Percentiles rank a stretch among this genome's conserved stretches.
phyloP scores from a whole-genome alignment of 1,139 yeast species.

The Protomyces arabidopsidicola region DNA sequence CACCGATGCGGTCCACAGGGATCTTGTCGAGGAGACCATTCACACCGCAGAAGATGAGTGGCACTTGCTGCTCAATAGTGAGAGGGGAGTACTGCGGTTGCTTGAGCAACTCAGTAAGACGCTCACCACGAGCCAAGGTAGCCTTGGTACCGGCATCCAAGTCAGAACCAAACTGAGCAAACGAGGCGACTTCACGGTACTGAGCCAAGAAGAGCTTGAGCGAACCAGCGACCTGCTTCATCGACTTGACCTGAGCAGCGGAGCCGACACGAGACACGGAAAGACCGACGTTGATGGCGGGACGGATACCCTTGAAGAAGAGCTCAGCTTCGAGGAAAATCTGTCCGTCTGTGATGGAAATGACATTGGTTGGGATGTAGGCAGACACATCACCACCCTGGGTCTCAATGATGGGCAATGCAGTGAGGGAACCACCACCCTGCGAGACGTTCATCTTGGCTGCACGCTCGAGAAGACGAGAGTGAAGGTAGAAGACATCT shows the following conservation, averaged over 20 bases:
- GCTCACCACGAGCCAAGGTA: conserved; percentile 99
- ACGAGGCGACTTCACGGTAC: conserved; percentile 99
- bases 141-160: conserved; percentile 99
- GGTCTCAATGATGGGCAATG: conserved; percentile 94
- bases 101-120: conserved; percentile 97
- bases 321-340: conserved; percentile 98
- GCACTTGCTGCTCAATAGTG: conserved; percentile 99
- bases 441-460: conserved; percentile 88
- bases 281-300: conserved; percentile 99
- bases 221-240: conserved; percentile 99
- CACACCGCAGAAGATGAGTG: conserved; percentile 98
- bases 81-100: conserved; percentile 96
- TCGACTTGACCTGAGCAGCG: conserved; percentile 99
- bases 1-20: conserved; percentile 80
- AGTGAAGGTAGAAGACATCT: conserved; percentile 94
- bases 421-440: conserved; percentile 95
- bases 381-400: conserved; percentile 99
- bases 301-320: conserved; percentile 99
- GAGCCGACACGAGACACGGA: conserved; percentile 99
- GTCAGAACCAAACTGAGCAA: conserved; percentile 99
- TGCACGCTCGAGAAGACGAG: conserved; percentile 94
- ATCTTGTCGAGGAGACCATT: conserved; percentile 95
- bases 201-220: conserved; percentile 99
- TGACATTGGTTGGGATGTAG: conserved; percentile 90
- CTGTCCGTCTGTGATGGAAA: conserved; percentile 96